These are phyloP conservation scores for Magnusiomyces sp. DNA, from an alignment of 1,139 yeast species.

Conservation along the genomic window DNA sequence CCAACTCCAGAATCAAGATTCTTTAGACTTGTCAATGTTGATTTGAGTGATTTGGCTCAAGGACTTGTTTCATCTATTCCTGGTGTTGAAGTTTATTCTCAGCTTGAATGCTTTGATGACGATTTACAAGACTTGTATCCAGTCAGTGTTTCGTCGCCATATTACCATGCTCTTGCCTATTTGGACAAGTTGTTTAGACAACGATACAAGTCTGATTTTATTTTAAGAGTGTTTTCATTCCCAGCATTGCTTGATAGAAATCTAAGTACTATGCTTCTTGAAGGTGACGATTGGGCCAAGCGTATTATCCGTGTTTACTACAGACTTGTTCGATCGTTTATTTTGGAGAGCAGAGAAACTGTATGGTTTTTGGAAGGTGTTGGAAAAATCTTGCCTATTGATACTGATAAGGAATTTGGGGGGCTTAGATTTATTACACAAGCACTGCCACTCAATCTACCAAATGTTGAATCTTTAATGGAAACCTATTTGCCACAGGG, in stretches of 20 bases:
- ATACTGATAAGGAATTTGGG: slow-evolving; percentile 32
- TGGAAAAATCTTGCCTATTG: slow-evolving; percentile 54
- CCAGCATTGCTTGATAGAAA: slow-evolving; percentile 83
- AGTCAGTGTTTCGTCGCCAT: slow-evolving; percentile 73
- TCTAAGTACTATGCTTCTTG: slow-evolving; percentile 65
- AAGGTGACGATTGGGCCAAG: slow-evolving; percentile 82
- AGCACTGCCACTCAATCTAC: slow-evolving; percentile 25
- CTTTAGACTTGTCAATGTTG: slow-evolving; percentile 41
- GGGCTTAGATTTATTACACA: slow-evolving; percentile 32
- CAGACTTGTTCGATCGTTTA: slow-evolving; percentile 67
- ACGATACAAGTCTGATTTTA: slow-evolving; percentile 75
- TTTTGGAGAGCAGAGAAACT: slow-evolving; percentile 76
- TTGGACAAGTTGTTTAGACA: slow-evolving; percentile 73
- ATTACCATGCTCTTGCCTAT: slow-evolving; percentile 75
- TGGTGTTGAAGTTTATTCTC: slow-evolving; percentile 20
- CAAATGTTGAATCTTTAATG: slow-evolving; percentile 1
- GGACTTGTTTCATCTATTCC: slow-evolving; percentile 12
- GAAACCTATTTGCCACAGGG: neutral
- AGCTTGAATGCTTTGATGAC: slow-evolving; percentile 75
- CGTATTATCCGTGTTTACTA: slow-evolving; percentile 84
- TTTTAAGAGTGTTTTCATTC: slow-evolving; percentile 80
- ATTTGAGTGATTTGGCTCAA: slow-evolving; percentile 57
- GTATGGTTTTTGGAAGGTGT: slow-evolving; percentile 96
- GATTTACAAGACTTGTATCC: slow-evolving; percentile 83
- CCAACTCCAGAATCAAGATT: slow-evolving; percentile 54